Conservation (phyloP, 495 filamentous ascomycete genomes). For the Neurospora sp. region DNA sequence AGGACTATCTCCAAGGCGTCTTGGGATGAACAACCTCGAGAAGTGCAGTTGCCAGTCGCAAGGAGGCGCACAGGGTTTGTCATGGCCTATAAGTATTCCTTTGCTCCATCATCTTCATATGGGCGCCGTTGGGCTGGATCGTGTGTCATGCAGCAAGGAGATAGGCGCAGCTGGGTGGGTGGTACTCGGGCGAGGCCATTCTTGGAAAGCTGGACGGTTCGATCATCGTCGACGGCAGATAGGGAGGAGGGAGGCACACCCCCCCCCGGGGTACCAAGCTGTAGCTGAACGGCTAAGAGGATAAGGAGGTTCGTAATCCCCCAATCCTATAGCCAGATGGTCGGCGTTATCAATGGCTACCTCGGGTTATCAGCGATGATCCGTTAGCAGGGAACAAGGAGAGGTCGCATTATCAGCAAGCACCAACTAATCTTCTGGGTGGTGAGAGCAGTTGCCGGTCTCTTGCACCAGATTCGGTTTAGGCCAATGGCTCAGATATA, state of each 20-base stretch:
- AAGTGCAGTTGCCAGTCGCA: neutral
- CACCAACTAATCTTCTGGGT: neutral
- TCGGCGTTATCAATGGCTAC: neutral
- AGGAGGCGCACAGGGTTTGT: neutral
- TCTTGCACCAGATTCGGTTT: neutral
- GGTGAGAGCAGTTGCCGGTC: neutral
- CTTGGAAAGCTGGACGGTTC: neutral
- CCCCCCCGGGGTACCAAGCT: neutral
- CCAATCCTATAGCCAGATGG: neutral
- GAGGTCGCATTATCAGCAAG: neutral
- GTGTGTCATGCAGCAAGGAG: neutral
- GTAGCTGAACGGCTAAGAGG: neutral
- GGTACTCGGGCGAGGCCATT: neutral
- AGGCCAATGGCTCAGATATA: neutral
- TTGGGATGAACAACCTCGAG: neutral
- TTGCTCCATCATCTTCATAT: neutral
- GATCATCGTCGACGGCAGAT: neutral
- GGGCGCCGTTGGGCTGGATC: neutral
- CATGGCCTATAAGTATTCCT: neutral
- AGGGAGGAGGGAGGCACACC: neutral
- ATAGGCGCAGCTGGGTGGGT: neutral
- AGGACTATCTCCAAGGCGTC: neutral
- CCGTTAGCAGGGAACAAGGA: neutral
- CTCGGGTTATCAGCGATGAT: neutral
- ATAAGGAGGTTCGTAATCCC: neutral